Conservation (phyloP, 1,284 basidiomycete genomes). For the Entoloma clypeatum region DNA sequence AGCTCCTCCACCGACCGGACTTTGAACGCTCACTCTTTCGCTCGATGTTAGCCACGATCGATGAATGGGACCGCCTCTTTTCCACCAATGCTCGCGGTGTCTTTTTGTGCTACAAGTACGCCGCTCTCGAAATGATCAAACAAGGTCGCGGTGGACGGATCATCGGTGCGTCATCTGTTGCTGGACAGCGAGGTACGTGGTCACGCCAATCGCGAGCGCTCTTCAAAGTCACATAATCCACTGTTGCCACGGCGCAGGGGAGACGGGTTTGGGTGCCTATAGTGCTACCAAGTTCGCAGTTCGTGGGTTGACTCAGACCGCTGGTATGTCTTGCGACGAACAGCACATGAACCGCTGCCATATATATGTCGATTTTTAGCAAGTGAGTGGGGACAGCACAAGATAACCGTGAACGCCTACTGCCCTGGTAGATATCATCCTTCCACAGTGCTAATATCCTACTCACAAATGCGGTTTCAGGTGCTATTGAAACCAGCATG, state of each 20-base stretch:
- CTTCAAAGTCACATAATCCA: background rate
- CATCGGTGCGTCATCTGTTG: conserved; percentile 24
- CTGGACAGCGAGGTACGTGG: conserved; percentile 19
- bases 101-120: conserved; percentile 27
- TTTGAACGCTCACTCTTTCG: background rate
- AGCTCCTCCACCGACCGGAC: background rate
- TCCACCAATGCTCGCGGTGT: conserved; percentile 22
- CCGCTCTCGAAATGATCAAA: conserved; percentile 25
- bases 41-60: conserved; percentile 9
- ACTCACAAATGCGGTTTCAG: conserved; percentile 4
- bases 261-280: conserved; percentile 18
- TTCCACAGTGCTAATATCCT: too few species aligned
- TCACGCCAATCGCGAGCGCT: too few species aligned
- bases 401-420: conserved; percentile 31
- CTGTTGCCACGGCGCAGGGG: conserved; percentile 10
- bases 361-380: conserved; percentile 17
- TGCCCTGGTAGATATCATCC: conserved; percentile 21
- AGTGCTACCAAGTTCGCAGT: conserved; percentile 29
- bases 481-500: conserved; percentile 15
- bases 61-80: conserved; percentile 23
- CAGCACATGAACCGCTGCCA: background rate
- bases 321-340: conserved; percentile 17
- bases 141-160: conserved; percentile 28
- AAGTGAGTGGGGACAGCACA: conserved; percentile 23
- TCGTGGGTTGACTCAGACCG: conserved; percentile 28